Conservation (phyloP, 345 rosid species). For the Cardamine occulta region DNA sequence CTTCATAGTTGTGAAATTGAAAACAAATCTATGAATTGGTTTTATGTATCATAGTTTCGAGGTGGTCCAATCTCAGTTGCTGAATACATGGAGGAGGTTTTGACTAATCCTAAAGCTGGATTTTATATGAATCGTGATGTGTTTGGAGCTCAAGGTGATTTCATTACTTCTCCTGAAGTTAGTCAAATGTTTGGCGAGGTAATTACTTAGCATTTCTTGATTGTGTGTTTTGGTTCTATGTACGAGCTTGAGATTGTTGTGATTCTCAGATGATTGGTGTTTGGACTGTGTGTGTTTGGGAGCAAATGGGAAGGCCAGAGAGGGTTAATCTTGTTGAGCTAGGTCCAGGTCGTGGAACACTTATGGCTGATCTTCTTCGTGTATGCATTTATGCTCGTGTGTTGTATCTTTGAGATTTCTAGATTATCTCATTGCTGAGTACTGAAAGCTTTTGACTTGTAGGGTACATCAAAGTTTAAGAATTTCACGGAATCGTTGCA, state of each 20-base stretch:
- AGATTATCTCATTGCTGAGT: constrained; percentile 8
- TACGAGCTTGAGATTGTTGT: neutral
- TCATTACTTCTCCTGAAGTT: constrained; percentile 96
- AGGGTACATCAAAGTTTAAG: constrained; percentile 80
- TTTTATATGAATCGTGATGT: constrained; percentile 90
- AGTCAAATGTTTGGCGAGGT: constrained; percentile 99
- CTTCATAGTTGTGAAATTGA: neutral
- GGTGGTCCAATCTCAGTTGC: constrained; percentile 95
- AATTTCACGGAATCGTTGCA: constrained; percentile 80
- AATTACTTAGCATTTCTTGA: constrained; percentile 11
- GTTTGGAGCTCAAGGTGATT: constrained; percentile 94
- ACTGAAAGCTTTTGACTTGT: constrained; percentile 33
- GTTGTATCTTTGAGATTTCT: constrained; percentile 17
- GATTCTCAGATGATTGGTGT: constrained; percentile 75
- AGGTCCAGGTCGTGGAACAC: constrained; percentile 97
- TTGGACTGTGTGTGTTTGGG: constrained; percentile 94
- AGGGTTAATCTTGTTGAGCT: constrained; percentile 83
- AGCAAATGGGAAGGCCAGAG: constrained; percentile 87
- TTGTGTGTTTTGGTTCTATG: constrained; percentile 1
- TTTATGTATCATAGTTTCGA: constrained; percentile 59
- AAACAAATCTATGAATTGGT: constrained; percentile 13
- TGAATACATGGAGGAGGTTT: constrained; percentile 94
- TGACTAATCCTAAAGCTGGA: constrained; percentile 89
- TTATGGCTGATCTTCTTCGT: constrained; percentile 90
- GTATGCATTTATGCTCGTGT: constrained; percentile 50